phyloP scores from a whole-genome alignment of 768 basidiomycete genomes.

The Kockovaella imperatae region DNA sequence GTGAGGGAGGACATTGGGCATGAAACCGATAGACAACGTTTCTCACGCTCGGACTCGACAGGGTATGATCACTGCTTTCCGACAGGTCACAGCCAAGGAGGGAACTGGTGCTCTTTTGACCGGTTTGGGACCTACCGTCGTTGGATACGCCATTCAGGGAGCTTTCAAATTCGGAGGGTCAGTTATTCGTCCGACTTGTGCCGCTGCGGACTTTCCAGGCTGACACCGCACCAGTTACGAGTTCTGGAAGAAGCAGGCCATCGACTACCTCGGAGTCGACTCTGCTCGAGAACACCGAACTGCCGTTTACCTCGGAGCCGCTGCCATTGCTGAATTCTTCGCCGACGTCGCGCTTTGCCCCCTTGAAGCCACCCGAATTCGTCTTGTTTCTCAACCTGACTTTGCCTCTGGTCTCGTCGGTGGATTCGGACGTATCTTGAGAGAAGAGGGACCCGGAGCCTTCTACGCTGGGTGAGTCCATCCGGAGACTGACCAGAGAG shows the following conservation, averaged over 20 bases:
- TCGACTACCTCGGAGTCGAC: constrained; percentile 75
- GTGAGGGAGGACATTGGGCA: constrained; percentile 15
- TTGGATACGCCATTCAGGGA: constrained; percentile 92
- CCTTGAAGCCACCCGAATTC: constrained; percentile 56
- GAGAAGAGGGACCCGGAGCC: constrained; percentile 47
- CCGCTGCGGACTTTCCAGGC: background rate
- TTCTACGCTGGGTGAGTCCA: constrained; percentile 47
- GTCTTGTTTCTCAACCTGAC: constrained; percentile 47
- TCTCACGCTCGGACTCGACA: constrained; percentile 32
- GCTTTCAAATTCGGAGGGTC: constrained; percentile 94
- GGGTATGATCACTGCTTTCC: constrained; percentile 77
- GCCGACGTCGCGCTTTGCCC: constrained; percentile 95
- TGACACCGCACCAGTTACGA: constrained; percentile 54
- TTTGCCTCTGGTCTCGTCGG: constrained; percentile 46
- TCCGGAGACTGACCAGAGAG: background rate
- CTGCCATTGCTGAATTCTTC: constrained; percentile 90
- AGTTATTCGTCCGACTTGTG: constrained; percentile 3
- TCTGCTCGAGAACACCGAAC: constrained; percentile 63
- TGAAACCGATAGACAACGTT: background rate
- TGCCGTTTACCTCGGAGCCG: constrained; percentile 85
- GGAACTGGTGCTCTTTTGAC: constrained; percentile 86
- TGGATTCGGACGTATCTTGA: constrained; percentile 46
- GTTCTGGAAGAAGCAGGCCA: constrained; percentile 87
- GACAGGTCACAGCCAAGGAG: constrained; percentile 78
- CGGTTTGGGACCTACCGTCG: constrained; percentile 83